Evolutionary conservation across 2,329 filamentous ascomycete species (phyloP).

Genomic region (Pseudogymnoascus sp.): DNA sequence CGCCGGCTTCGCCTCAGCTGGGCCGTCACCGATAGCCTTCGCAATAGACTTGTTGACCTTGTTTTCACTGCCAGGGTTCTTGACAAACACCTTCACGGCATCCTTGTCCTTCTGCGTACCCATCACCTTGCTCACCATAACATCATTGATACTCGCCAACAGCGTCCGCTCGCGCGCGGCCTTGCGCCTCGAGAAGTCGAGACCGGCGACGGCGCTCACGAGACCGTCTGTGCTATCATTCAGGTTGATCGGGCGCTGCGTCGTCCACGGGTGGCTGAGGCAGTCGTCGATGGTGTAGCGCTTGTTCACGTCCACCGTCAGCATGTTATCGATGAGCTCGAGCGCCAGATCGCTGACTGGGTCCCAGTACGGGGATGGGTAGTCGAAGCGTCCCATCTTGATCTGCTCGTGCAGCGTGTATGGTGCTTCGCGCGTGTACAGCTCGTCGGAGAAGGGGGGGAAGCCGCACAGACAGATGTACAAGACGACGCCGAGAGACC

Average conservation of each 20-base stretch:
- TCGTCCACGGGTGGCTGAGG: conserved; percentile 84
- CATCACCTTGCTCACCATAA: conserved; percentile 50
- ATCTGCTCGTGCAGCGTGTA: conserved; percentile 86
- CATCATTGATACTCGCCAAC: conserved; percentile 71
- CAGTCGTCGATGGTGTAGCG: conserved; percentile 87
- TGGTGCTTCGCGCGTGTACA: conserved; percentile 72
- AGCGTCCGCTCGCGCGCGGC: conserved; percentile 76
- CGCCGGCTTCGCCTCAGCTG: conserved; percentile 56
- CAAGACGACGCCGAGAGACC: conserved; percentile 94
- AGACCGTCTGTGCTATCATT: conserved; percentile 89
- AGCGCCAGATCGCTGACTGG: conserved; percentile 76
- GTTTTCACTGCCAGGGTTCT: conserved; percentile 51
- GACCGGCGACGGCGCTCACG: conserved; percentile 71
- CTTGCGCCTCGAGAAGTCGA: conserved; percentile 80
- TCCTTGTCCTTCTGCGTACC: conserved; percentile 39
- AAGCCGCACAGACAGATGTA: conserved; percentile 98
- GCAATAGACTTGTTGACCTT: conserved; percentile 36
- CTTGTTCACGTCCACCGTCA: conserved; percentile 76
- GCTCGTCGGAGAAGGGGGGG: conserved; percentile 92
- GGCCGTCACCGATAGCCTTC: conserved; percentile 24
- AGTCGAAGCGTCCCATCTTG: conserved; percentile 81
- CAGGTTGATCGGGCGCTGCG: conserved; percentile 49
- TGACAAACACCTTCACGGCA: conserved; percentile 65
- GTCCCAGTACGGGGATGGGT: conserved; percentile 95
- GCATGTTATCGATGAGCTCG: conserved; percentile 90